Percentiles rank a stretch among this genome's conserved stretches.
Evolutionary conservation across 306 rosid genomes (phyloP).

Genomic region (Vicia faba): DNA sequence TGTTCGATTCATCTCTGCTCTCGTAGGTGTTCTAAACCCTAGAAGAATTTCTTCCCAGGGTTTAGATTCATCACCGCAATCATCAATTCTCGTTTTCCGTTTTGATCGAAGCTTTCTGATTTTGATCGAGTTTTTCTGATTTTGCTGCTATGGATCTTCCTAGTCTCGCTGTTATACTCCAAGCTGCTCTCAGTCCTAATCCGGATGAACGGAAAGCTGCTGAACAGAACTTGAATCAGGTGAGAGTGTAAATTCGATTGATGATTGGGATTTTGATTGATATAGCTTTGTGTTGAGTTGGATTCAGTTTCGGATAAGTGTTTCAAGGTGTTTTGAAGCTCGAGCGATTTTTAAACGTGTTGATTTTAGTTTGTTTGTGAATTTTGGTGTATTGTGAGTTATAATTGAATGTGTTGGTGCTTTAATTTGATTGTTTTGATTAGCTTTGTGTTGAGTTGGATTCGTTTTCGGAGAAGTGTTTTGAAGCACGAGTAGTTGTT

Average conservation of each 20-base stretch:
- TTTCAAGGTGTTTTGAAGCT: not conserved
- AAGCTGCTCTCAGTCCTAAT: slow-evolving; percentile 91
- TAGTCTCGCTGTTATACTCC: slow-evolving; percentile 70
- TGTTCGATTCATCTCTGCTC: slow-evolving; percentile 40
- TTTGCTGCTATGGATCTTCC: slow-evolving; percentile 79
- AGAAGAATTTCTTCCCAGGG: slow-evolving; percentile 41
- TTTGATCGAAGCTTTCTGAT: slow-evolving; percentile 28
- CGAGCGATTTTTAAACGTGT: not conserved
- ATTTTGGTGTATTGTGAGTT: not conserved
- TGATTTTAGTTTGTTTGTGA: not conserved
- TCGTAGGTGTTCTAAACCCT: slow-evolving; percentile 51
- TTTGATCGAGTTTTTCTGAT: not conserved
- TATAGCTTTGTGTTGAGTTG: slow-evolving; percentile 2
- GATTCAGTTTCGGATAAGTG: not conserved
- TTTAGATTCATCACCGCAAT: slow-evolving; percentile 41
- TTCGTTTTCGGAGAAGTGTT: not conserved
- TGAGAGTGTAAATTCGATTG: slow-evolving; percentile 33
- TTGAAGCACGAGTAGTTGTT: not conserved
- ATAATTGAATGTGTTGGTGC: not conserved
- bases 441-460: slow-evolving; percentile 14
- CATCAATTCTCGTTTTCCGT: not conserved
- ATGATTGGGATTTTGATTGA: slow-evolving; percentile 23
- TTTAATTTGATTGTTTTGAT: slow-evolving; percentile 17
- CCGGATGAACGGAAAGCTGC: slow-evolving; percentile 94
- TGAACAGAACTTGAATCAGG: slow-evolving; percentile 92